Evolutionary conservation across 305 asterid species (phyloP).

Genomic region (Rubia tinctorum): DNA sequence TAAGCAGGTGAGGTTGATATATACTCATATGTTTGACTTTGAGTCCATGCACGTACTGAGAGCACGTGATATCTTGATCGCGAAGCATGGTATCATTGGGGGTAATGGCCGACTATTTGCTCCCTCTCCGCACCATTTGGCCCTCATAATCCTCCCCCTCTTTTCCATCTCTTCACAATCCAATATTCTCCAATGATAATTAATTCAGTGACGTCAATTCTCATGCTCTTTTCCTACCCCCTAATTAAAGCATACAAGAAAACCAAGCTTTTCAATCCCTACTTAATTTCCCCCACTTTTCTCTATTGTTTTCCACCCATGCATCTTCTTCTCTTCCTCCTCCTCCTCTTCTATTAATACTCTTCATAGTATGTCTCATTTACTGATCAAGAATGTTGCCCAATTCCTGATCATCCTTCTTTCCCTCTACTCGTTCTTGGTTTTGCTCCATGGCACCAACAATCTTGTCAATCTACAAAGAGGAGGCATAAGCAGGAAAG

Average conservation of each 20-base stretch:
- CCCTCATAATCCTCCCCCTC: conserved; percentile 19
- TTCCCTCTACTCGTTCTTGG: conserved; percentile 32
- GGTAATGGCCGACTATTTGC: conserved; percentile 28
- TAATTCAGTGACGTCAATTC: neutral
- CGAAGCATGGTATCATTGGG: conserved; percentile 36
- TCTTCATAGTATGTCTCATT: conserved; percentile 5
- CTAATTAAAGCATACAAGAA: neutral
- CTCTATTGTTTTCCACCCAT: conserved; percentile 1
- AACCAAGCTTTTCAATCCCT: neutral
- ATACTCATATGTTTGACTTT: conserved; percentile 28
- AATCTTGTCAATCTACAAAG: conserved; percentile 2
- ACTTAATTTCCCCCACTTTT: neutral
- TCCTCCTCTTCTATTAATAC: neutral
- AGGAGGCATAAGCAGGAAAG: conserved; percentile 28
- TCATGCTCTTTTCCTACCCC: conserved; percentile 1
- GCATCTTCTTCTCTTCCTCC: neutral
- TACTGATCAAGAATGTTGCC: conserved; percentile 4
- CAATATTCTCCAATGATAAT: neutral
- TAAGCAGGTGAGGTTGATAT: no score
- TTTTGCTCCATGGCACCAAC: conserved; percentile 24
- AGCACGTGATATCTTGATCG: conserved; percentile 26
- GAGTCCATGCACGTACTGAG: conserved; percentile 1
- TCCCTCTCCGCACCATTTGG: conserved; percentile 31
- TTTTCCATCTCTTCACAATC: neutral
- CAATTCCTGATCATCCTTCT: conserved; percentile 22